Evolutionary conservation across 2,329 filamentous ascomycete species (phyloP).

Genomic region (Rutstroemia sp.): DNA sequence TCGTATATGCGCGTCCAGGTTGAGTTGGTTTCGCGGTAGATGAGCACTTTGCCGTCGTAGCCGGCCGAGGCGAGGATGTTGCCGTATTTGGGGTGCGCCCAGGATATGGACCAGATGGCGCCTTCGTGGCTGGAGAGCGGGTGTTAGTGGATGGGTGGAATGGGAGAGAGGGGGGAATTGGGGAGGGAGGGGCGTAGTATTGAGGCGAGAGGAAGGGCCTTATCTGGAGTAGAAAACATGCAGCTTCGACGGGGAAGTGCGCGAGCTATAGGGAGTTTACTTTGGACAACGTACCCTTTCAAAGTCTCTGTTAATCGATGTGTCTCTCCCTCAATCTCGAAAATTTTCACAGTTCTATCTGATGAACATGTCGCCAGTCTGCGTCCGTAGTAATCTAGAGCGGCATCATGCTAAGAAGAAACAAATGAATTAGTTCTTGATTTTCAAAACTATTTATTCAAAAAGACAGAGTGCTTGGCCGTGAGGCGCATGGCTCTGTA

Average conservation of each 20-base stretch:
- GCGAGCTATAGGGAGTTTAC: neutral
- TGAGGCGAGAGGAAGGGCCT: neutral
- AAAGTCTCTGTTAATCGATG: conserved; percentile 88
- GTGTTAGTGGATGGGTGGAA: neutral
- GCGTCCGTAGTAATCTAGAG: conserved; percentile 96
- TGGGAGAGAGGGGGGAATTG: neutral
- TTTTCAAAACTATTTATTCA: neutral
- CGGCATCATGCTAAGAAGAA: conserved; percentile 77
- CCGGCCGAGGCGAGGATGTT: conserved; percentile 93
- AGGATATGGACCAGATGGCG: conserved; percentile 95
- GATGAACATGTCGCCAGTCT: conserved; percentile 95
- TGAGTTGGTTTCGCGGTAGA: conserved; percentile 82
- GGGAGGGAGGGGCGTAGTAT: neutral
- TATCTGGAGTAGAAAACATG: too few species aligned
- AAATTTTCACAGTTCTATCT: conserved; percentile 98
- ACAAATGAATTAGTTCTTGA: neutral
- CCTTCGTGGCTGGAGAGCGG: conserved; percentile 69
- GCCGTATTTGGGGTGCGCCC: conserved; percentile 98
- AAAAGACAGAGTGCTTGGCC: neutral
- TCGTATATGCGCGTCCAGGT: conserved; percentile 86
- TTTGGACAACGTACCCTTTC: conserved; percentile 61
- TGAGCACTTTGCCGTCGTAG: conserved; percentile 96
- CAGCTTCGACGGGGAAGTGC: neutral
- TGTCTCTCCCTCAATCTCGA: conserved; percentile 89
- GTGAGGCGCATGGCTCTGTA: neutral